Conservation (phyloP, 768 basidiomycete genomes). For the Rubroboletus pulcherrimus region DNA sequence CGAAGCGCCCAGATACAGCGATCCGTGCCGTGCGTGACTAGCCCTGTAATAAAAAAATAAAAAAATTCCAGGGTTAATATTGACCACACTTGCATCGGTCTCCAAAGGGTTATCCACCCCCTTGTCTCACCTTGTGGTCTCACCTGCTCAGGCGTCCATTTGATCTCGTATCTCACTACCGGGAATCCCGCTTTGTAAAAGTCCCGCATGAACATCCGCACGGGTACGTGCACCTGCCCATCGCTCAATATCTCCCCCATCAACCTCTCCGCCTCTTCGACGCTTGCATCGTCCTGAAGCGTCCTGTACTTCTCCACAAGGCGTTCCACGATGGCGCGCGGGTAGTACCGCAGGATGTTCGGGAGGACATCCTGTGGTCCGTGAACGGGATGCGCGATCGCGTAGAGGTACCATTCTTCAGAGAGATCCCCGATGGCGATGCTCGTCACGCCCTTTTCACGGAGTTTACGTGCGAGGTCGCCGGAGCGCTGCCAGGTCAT, state of each 20-base stretch:
- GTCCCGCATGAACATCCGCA: constrained; percentile 59
- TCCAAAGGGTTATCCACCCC: neutral
- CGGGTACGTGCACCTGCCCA: constrained; percentile 66
- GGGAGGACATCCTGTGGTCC: constrained; percentile 47
- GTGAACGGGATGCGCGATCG: constrained; percentile 60
- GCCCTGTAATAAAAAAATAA: constrained; percentile 38
- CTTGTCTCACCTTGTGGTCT: constrained; percentile 46
- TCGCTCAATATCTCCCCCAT: constrained; percentile 61
- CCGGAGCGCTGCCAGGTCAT: constrained; percentile 70
- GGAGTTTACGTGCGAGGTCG: constrained; percentile 50
- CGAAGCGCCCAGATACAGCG: constrained; percentile 60
- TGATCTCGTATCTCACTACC: constrained; percentile 62
- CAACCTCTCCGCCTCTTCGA: constrained; percentile 41
- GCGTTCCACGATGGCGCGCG: constrained; percentile 40
- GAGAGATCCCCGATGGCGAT: constrained; percentile 65
- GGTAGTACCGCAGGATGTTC: constrained; percentile 63
- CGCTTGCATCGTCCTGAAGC: constrained; percentile 38
- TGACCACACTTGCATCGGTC: neutral
- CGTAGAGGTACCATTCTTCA: constrained; percentile 78
- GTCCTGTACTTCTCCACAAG: constrained; percentile 44
- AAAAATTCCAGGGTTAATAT: neutral
- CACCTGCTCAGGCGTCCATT: constrained; percentile 62
- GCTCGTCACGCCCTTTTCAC: constrained; percentile 54
- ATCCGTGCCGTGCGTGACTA: constrained; percentile 71
- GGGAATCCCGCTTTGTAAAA: constrained; percentile 55